Conservation (phyloP, 73 alveolate species). For the Tetrahymena borealis region DNA sequence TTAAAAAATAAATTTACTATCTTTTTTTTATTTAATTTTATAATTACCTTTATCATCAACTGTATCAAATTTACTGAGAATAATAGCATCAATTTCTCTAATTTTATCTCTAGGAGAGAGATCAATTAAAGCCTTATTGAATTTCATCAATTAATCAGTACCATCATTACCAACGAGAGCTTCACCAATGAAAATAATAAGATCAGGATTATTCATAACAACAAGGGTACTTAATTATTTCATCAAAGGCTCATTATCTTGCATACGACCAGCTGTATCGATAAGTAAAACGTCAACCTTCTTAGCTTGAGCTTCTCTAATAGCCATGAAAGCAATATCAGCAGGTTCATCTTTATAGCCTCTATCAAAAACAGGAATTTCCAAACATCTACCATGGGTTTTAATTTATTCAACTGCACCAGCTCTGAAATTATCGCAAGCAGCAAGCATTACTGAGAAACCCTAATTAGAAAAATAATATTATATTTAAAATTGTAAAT, state of each 20-base stretch:
- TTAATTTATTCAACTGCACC: conserved; percentile 99
- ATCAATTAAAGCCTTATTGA: conserved; percentile 92
- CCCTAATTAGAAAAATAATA: conserved; percentile 67
- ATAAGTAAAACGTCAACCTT: conserved; percentile 97
- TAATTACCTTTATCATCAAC: conserved; percentile 96
- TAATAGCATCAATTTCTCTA: conserved; percentile 98
- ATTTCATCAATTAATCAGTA: conserved; percentile 91
- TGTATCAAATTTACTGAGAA: conserved; percentile 98
- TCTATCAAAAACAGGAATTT: conserved; percentile 94
- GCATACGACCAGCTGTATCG: conserved; percentile 99
- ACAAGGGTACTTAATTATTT: conserved; percentile 94
- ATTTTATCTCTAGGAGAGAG: conserved; percentile 79
- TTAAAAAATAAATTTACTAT: neutral
- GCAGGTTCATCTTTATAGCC: conserved; percentile 98
- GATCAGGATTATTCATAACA: conserved; percentile 96
- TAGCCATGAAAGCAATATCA: conserved; percentile 88
- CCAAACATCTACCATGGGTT: conserved; percentile 92
- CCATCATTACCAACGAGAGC: conserved; percentile 99
- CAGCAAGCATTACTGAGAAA: conserved; percentile 87
- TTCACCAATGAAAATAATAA: conserved; percentile 96
- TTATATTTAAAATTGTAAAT: neutral
- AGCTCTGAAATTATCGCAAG: conserved; percentile 99
- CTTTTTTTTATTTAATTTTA: neutral
- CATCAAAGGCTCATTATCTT: conserved; percentile 99
- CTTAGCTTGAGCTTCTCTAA: conserved; percentile 75